A percentile compares a stretch with the other conserved stretches of the same genome.
These are phyloP conservation scores for Camptophora hylomeconis DNA, from an alignment of 2,329 filamentous ascomycete species.

Conservation along the genomic window DNA sequence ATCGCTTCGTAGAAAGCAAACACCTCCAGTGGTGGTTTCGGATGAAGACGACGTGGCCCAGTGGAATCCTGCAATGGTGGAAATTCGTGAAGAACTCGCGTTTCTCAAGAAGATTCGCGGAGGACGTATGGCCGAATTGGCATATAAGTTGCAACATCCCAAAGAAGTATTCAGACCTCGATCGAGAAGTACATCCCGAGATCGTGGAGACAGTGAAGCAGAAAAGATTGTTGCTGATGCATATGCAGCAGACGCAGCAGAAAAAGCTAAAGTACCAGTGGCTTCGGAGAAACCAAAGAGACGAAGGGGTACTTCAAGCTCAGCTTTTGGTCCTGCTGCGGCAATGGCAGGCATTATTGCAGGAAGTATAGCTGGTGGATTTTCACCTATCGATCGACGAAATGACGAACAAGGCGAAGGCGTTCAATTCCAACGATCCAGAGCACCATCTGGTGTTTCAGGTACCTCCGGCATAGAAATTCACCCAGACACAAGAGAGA, in stretches of 20 bases:
- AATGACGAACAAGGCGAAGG: slow-evolving; percentile 20
- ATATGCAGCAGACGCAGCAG: slow-evolving; percentile 32
- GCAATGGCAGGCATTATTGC: slow-evolving; percentile 55
- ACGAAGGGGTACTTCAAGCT: slow-evolving; percentile 46
- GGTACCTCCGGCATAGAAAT: slow-evolving; percentile 32
- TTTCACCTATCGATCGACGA: slow-evolving; percentile 46
- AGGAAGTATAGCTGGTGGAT: slow-evolving; percentile 48
- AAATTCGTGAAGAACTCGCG: slow-evolving; percentile 49
- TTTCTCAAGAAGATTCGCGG: slow-evolving; percentile 53
- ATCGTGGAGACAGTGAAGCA: slow-evolving; percentile 29
- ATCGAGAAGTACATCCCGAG: slow-evolving; percentile 20
- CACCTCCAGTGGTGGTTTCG: slow-evolving; percentile 21
- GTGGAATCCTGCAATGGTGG: slow-evolving; percentile 49
- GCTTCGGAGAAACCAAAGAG: slow-evolving; percentile 39
- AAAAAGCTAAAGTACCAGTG: slow-evolving; percentile 29
- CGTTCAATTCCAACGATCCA: slow-evolving; percentile 25
- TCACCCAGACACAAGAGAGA: slow-evolving; percentile 31
- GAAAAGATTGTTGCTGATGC: slow-evolving; percentile 39
- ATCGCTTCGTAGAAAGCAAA: slow-evolving; percentile 10
- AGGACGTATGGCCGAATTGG: slow-evolving; percentile 46
- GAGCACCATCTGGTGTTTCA: slow-evolving; percentile 26
- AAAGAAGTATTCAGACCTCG: slow-evolving; percentile 32
- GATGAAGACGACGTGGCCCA: slow-evolving; percentile 32
- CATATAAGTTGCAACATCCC: slow-evolving; percentile 49
- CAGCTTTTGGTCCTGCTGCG: slow-evolving; percentile 44